These are phyloP conservation scores for Chrysoporthe cubensis DNA, from an alignment of 2,329 filamentous ascomycete genomes.

Conservation along the genomic window DNA sequence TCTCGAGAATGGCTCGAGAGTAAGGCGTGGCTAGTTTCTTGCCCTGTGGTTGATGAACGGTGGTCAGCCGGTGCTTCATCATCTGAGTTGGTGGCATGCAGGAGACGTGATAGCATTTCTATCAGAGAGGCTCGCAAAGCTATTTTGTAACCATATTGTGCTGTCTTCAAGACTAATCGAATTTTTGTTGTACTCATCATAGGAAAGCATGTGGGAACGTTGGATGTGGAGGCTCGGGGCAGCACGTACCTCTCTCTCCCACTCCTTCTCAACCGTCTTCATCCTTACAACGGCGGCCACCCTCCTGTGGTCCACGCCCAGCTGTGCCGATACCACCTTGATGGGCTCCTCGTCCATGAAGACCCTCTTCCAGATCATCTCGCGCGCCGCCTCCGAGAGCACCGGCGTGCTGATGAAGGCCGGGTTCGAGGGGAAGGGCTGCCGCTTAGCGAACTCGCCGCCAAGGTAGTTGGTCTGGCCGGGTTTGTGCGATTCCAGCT, in stretches of 20 bases:
- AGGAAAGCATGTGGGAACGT: conserved; percentile 32
- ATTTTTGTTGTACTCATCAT: conserved; percentile 71
- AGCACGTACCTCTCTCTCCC: conserved; percentile 72
- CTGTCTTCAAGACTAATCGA: conserved; percentile 99
- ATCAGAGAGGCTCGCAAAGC: conserved; percentile 79
- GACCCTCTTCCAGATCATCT: conserved; percentile 74
- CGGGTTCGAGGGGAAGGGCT: conserved; percentile 76
- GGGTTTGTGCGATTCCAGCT: conserved; percentile 28
- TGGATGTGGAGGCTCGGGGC: conserved; percentile 5
- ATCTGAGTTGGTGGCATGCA: conserved; percentile 17
- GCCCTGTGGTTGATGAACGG: conserved; percentile 54
- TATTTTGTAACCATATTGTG: conserved; percentile 81
- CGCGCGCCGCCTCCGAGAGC: conserved; percentile 72
- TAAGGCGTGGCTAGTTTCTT: conserved; percentile 80
- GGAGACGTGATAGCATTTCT: conserved; percentile 26
- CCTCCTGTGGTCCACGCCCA: conserved; percentile 79
- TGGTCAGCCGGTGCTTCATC: conserved; percentile 32
- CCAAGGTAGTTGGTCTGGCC: conserved; percentile 44
- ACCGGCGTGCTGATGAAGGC: conserved; percentile 73
- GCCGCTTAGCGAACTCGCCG: conserved; percentile 36
- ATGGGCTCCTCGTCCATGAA: conserved; percentile 69
- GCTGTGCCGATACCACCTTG: conserved; percentile 75
- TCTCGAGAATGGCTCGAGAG: conserved; percentile 72
- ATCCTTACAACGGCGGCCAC: conserved; percentile 85
- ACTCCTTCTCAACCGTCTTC: conserved; percentile 83